Conservation (phyloP, 768 basidiomycete genomes). For the Albatrellus ellisii region DNA sequence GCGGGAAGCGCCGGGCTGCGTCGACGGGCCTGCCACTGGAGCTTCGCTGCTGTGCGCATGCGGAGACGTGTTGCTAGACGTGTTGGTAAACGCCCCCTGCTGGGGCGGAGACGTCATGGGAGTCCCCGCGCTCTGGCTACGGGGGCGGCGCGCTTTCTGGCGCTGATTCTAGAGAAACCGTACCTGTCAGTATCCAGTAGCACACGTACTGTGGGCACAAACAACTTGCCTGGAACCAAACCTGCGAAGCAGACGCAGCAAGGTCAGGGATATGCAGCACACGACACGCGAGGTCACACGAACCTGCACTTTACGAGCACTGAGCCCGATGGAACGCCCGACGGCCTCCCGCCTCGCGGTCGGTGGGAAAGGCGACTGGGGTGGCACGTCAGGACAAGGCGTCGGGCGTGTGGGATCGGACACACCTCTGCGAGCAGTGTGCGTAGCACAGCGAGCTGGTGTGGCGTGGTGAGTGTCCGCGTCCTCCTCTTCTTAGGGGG, state of each 20-base stretch:
- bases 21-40: slow-evolving; percentile 7
- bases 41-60: slow-evolving; percentile 12
- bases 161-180: slow-evolving; percentile 59
- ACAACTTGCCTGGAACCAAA: slow-evolving; percentile 74
- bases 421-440: slow-evolving; percentile 75
- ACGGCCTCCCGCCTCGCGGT: slow-evolving; percentile 83
- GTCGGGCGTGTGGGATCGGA: slow-evolving; percentile 1
- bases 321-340: slow-evolving; percentile 76
- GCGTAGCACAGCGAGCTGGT: slow-evolving; percentile 80
- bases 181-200: slow-evolving; percentile 11
- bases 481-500: slow-evolving; percentile 73
- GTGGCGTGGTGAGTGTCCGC: slow-evolving; percentile 73
- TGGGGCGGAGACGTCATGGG: slow-evolving; percentile 38
- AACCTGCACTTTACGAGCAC: slow-evolving; percentile 84
- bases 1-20: slow-evolving; percentile 1
- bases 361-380: slow-evolving; percentile 77
- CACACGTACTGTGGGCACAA: slow-evolving; percentile 7
- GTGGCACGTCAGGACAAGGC: background rate
- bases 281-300: slow-evolving; percentile 19
- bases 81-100: slow-evolving; percentile 47
- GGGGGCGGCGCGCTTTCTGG: slow-evolving; percentile 74
- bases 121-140: slow-evolving; percentile 39
- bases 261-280: slow-evolving; percentile 6
- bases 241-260: slow-evolving; percentile 37
- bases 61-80: slow-evolving; percentile 22